These are phyloP conservation scores for Diaporthe amygdali DNA, from an alignment of 2,329 filamentous ascomycete species.

Conservation along the genomic window DNA sequence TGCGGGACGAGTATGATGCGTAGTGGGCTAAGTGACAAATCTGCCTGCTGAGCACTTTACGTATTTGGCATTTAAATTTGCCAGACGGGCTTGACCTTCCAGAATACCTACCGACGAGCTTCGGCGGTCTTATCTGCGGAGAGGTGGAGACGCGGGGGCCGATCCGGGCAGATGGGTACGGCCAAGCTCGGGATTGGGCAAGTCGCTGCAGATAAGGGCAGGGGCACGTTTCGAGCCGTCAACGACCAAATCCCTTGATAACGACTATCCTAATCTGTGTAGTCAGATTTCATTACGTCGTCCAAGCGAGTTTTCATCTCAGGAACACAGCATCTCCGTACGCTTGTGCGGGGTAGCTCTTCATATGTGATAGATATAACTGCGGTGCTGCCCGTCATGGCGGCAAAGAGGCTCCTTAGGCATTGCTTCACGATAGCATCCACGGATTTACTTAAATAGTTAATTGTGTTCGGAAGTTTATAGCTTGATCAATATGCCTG, in stretches of 20 bases:
- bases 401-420: background rate
- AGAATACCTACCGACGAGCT: background rate
- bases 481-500: constrained; percentile 22
- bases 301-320: background rate
- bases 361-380: constrained; percentile 11
- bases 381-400: background rate
- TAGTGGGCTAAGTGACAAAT: background rate
- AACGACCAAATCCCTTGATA: constrained; percentile 12
- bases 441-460: background rate
- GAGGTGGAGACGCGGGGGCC: constrained; percentile 17
- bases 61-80: background rate
- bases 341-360: constrained; percentile 24
- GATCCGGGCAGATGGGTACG: constrained; percentile 10
- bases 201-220: constrained; percentile 19
- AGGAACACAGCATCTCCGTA: background rate
- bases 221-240: background rate
- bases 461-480: background rate
- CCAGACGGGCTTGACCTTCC: background rate
- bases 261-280: constrained; percentile 3
- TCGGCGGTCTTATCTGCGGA: constrained; percentile 23
- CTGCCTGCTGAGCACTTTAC: background rate
- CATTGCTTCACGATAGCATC: background rate
- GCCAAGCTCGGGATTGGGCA: constrained; percentile 22
- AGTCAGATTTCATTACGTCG: constrained; percentile 22
- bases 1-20: too few species aligned